phyloP scores from a whole-genome alignment of 1,284 basidiomycete species.

The Naganishia albida region DNA sequence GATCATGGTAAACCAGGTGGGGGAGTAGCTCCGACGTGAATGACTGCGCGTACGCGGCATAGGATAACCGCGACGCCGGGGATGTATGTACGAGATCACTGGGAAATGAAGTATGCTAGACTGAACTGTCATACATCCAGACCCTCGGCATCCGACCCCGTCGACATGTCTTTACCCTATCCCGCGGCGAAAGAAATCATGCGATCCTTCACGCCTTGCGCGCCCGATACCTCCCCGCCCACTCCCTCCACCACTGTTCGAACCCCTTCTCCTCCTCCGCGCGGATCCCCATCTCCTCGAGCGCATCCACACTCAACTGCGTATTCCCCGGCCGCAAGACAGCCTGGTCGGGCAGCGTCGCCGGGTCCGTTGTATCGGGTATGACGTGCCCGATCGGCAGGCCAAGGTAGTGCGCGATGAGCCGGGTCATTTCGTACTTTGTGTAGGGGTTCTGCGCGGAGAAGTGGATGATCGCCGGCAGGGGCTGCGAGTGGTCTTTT shows the following conservation, averaged over 20 bases:
- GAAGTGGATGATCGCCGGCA: slow-evolving; percentile 55
- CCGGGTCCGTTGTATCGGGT: slow-evolving; percentile 39
- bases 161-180: too few relatives aligned
- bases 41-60: too few relatives aligned
- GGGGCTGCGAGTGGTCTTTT: slow-evolving; percentile 40
- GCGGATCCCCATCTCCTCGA: slow-evolving; percentile 45
- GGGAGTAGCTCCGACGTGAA: too few relatives aligned
- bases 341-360: slow-evolving; percentile 31
- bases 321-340: slow-evolving; percentile 50
- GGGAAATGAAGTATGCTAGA: too few relatives aligned
- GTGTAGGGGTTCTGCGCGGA: slow-evolving; percentile 55
- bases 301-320: slow-evolving; percentile 43
- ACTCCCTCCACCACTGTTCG: slow-evolving; percentile 48
- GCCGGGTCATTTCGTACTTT: slow-evolving; percentile 57
- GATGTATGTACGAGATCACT: not conserved
- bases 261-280: slow-evolving; percentile 43
- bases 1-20: too few relatives aligned
- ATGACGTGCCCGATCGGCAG: slow-evolving; percentile 47
- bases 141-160: too few relatives aligned
- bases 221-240: slow-evolving; percentile 25
- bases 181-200: too few relatives aligned
- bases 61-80: not conserved
- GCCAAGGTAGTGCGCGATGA: slow-evolving; percentile 48
- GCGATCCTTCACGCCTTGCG: not conserved
- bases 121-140: too few relatives aligned